Evolutionary conservation across 495 filamentous ascomycete genomes (phyloP), one percentile per base, ranked within the genome.

Genomic region (Penicillium pulvis): DNA sequence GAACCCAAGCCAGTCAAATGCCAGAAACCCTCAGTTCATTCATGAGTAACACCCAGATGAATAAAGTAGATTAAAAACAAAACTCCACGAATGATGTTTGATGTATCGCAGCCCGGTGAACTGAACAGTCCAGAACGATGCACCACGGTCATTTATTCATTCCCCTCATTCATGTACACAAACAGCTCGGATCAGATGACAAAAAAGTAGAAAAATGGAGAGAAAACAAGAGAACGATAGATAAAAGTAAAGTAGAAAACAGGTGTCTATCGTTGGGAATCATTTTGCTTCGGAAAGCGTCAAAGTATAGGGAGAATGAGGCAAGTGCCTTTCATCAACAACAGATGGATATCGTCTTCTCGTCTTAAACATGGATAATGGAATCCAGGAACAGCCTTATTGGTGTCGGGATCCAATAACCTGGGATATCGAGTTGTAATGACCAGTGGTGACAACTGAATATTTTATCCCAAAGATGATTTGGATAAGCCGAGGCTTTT

Each of bases 141-240:
- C 54, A 56, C 45, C 17, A 12, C 45, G 57, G 43, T 55, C 51
- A 54, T 59, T 59, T 53, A 48, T 58, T 53, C 44, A 59, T 59
- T 54, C 44, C 57, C 51, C 42, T 49, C 57, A 59, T 23, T 59
- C 51, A 59, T 55, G 11, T 58, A 58, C 54, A 48, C 19, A 49
- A 43, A 28, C 19, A 39, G 23, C 30, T 16, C 28, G 0, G 17
- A 11, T 19, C 20, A 48, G 46, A 56, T 35, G 30, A 17, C 8
- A 19, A 39, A 56, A 52, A 61, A 36, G 31, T 28, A 12, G 8
- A 0, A 44, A 46, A 51, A 26, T 30, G 31, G n/a, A 24, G 51
- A 36, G 31, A 19, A 28, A 41, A 31, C 5, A 52, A 12, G 7
- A 16, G 4, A 36, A 36, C 8, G 31, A 31, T 16, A 49, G 31